A percentile compares a stretch with the other conserved stretches of the same genome.
Evolutionary conservation across 306 rosid species (phyloP).

Genomic region (Vigna radiata): DNA sequence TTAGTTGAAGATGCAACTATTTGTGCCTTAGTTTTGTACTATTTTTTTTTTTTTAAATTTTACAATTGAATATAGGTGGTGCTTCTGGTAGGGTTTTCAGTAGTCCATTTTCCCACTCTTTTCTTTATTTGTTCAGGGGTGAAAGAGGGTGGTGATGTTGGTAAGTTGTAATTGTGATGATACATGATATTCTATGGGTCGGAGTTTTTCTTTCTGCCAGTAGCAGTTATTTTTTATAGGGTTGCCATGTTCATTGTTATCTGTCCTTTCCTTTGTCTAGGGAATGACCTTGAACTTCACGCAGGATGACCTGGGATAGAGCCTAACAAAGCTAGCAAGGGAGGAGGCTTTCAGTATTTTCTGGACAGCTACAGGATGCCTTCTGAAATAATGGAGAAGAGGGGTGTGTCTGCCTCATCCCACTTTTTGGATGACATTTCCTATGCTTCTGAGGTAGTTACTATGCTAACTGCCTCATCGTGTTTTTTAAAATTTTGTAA

Average conservation of each 20-base stretch:
- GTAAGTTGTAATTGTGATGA: slow-evolving; percentile 21
- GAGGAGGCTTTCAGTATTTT: slow-evolving; percentile 42
- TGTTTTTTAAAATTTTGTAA: slow-evolving; percentile 11
- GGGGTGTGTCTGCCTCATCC: slow-evolving; percentile 67
- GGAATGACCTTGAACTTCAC: slow-evolving; percentile 40
- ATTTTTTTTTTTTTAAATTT: slow-evolving; percentile 35
- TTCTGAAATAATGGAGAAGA: slow-evolving; percentile 72
- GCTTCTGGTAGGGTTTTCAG: slow-evolving; percentile 26
- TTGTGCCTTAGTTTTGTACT: slow-evolving; percentile 34
- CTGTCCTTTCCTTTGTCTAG: slow-evolving; percentile 31
- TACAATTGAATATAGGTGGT: slow-evolving; percentile 17
- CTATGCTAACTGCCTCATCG: neutral
- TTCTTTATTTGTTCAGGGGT: neutral
- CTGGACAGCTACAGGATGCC: slow-evolving; percentile 69
- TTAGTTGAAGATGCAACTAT: slow-evolving; percentile 43
- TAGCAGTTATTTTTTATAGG: slow-evolving; percentile 29
- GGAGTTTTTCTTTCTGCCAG: slow-evolving; percentile 22
- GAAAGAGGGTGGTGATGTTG: neutral
- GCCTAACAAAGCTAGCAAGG: slow-evolving; percentile 41
- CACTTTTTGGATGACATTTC: slow-evolving; percentile 66
- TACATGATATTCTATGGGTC: slow-evolving; percentile 36
- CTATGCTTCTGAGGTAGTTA: slow-evolving; percentile 66
- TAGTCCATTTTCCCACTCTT: neutral
- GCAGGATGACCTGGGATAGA: slow-evolving; percentile 54
- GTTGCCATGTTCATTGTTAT: slow-evolving; percentile 28